Base-by-base conservation (phyloP, 192 early-diverging fungal genomes). In the Coemansia sp. region DNA sequence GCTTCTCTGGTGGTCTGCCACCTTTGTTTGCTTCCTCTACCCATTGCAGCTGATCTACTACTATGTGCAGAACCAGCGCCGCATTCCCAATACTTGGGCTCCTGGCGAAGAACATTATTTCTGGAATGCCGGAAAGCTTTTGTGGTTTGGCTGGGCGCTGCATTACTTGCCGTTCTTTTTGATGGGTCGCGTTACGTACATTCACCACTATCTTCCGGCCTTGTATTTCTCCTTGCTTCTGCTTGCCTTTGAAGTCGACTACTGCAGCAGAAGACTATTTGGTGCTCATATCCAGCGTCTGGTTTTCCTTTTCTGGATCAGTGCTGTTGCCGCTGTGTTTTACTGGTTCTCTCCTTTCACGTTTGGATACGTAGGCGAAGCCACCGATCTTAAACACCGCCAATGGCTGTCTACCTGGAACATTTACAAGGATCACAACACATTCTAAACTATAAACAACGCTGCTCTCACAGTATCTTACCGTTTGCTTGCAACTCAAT, bases 191-290 rank as follows among this genome's bases (percentile, higher is more conserved):
- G 94, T 97, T 45, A 93, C 91, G 0, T 99, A 97, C 59, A 73
- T 97, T 30, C 97, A 99, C 72, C 97, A 98, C 76, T 98, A 98
- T 72, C 95, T 97, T 79, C 95, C 96, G 2, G 93, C 94, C 7
- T 83, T 96, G 12, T 96, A 96, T 62, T 91, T 94, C 81, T 89
- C 88, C 32, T 88, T 89, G 63, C 79, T 98, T 74, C 59, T 90
- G 4, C 71, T 89, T 12, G 90, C 89, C n/a, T 87, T 83, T 31
- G 81, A 93, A 32, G 73, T 92, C 66, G 91, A 95, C 58, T 93
- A 94, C 76, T 80, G 50, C 40, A 58, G 63, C 54, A 66, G 63
- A 11, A 66, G 70, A 14, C 25, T 93, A 56, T 82, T 84, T 70
- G 61, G 82, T 14, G 60, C 83, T 32, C 70, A 80, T 59, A 60